Evolutionary conservation across 2,329 filamentous ascomycete genomes (phyloP), one percentile per base, ranked within the genome.

Genomic region (Lanzia echinophila): DNA sequence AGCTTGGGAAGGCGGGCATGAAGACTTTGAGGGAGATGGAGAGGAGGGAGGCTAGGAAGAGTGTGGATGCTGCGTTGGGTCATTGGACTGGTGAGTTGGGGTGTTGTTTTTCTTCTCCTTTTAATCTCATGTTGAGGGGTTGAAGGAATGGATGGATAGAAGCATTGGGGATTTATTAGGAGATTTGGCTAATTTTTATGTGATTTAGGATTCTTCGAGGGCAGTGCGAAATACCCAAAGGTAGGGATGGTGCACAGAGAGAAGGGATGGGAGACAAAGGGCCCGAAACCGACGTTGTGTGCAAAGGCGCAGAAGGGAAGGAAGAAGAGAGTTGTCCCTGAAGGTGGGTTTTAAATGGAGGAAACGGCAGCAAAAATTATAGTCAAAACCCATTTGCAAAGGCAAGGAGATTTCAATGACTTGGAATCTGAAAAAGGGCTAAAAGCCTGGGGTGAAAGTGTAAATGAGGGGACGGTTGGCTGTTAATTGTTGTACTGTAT

Each of bases 191-290:
- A 83, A 28, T 81, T 81, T 11, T 74, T 99, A 51, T 75, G 79
- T 68, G 84, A 58, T 92, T 83, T 86, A 56, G 76, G 79, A 49
- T 90, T 97, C 73, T 97, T 96, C 66, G 77, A 72, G 55, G 87
- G 86, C 53, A 88, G 83, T 67, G 80, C 85, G 66, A 90, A 89
- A 73, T 97, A 97, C 72, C 81, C 82, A 58, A 81, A 82, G 71
- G 87, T 95, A 4, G 94, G 94, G 3, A 81, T 78, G 67, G 81
- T 97, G 13, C 77, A 82, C 68, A 76, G 82, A 56, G 77, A 81
- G 55, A 75, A 73, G 22, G 75, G 71, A 20, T 86, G 83, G 74
- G 77, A 86, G 65, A 81, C 81, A 5, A 74, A 74, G 5, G 79
- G 79, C 66, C 72, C 77, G 68, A 50, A 55, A 24, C 65, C 61